Percentiles rank a stretch among this genome's conserved stretches.
Evolutionary conservation across 2,329 filamentous ascomycete species (phyloP).

Genomic region (Verticillium nonalfalfae): DNA sequence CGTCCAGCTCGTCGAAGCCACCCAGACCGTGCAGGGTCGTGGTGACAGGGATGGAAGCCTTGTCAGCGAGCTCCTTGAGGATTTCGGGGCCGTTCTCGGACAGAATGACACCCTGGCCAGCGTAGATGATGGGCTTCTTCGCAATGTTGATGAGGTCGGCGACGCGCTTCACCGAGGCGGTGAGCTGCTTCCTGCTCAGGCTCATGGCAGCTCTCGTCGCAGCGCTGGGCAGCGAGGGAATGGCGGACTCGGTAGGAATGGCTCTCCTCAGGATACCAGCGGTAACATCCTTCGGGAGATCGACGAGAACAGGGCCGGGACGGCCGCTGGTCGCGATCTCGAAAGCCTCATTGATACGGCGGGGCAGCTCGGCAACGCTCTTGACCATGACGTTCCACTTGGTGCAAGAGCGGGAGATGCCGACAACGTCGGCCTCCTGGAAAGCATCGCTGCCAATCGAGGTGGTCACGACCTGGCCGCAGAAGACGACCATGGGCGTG

Average conservation of each 20-base stretch:
- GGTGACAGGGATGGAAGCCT: conserved; percentile 86
- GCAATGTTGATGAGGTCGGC: conserved; percentile 78
- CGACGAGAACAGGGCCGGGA: conserved; percentile 90
- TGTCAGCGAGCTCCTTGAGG: conserved; percentile 82
- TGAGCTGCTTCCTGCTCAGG: conserved; percentile 63
- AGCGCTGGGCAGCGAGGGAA: conserved; percentile 78
- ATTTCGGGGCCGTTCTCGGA: conserved; percentile 72
- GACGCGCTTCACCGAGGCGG: conserved; percentile 67
- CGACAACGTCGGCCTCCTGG: conserved; percentile 91
- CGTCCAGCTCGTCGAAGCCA: conserved; percentile 85
- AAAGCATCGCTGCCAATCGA: conserved; percentile 87
- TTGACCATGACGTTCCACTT: conserved; percentile 99
- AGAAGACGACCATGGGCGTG: conserved; percentile 93
- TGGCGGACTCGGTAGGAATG: conserved; percentile 68
- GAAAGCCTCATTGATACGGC: conserved; percentile 94
- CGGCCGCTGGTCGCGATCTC: conserved; percentile 94
- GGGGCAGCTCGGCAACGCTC: conserved; percentile 85
- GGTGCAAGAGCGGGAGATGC: conserved; percentile 90
- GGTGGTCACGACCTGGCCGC: conserved; percentile 82
- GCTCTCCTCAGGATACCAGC: conserved; percentile 75
- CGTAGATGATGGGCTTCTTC: conserved; percentile 93
- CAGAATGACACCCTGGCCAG: conserved; percentile 82
- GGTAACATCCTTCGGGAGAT: conserved; percentile 94
- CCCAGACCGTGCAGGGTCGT: conserved; percentile 93
- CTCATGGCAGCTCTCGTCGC: conserved; percentile 78